phyloP scores from a whole-genome alignment of 164 flowering plant species.

The Tetrastigma voinierianum region DNA sequence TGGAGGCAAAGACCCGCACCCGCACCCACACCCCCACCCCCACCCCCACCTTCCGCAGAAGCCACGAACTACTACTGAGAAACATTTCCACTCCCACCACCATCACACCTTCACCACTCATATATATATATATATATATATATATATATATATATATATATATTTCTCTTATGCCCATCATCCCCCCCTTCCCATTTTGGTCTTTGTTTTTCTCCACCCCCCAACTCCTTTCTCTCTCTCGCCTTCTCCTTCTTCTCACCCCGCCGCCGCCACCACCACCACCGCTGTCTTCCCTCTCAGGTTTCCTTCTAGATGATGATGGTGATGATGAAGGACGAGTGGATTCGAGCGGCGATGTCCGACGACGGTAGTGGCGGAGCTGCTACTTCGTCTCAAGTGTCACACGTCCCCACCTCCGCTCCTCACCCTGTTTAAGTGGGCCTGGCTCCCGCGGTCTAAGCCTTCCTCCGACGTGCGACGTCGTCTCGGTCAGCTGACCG shows the following conservation, averaged over 20 bases:
- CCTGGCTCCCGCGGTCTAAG: too few species aligned
- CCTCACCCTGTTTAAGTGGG: not conserved
- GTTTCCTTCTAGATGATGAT: not conserved
- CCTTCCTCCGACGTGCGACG: not conserved
- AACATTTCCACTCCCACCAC: too few species aligned
- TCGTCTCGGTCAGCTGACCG: constrained; percentile 13
- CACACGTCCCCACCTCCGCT: constrained; percentile 4
- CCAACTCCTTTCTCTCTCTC: constrained; percentile 3
- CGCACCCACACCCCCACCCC: too few species aligned
- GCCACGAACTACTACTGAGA: too few species aligned
- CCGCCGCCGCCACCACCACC: constrained; percentile 1
- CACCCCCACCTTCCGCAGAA: too few species aligned
- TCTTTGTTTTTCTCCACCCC: not conserved
- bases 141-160: too few species aligned
- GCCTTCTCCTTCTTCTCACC: constrained; percentile 1
- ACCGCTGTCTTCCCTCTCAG: not conserved
- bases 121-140: too few species aligned
- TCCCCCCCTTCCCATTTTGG: not conserved
- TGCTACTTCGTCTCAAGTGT: constrained; percentile 39
- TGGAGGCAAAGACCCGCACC: too few species aligned
- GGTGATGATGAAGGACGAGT: constrained; percentile 33
- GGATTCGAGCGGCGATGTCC: constrained; percentile 47
- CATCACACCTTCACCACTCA: too few species aligned
- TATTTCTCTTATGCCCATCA: not conserved
- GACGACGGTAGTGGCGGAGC: constrained; percentile 58